phyloP scores from a whole-genome alignment of 306 rosid species.

The Arachis stenosperma region DNA sequence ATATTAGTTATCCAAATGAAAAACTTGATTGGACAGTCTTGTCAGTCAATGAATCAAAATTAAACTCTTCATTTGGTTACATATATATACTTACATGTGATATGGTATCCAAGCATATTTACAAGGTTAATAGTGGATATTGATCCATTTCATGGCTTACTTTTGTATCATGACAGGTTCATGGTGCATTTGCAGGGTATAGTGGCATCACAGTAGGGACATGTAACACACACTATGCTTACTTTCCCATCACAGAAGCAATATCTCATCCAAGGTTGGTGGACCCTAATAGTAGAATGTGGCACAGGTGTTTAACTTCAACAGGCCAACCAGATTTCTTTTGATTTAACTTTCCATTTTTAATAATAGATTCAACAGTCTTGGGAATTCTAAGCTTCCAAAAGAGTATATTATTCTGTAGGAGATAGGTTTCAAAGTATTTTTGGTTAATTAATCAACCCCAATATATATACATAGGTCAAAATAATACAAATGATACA shows the following conservation, averaged over 20 bases:
- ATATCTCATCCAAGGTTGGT: slow-evolving; percentile 77
- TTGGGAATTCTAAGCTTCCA: slow-evolving; percentile 42
- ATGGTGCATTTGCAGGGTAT: slow-evolving; percentile 95
- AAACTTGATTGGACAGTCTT: too few relatives aligned
- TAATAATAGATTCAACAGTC: slow-evolving; percentile 37
- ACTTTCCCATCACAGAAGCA: slow-evolving; percentile 92
- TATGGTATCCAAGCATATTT: too few relatives aligned
- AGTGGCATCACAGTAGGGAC: slow-evolving; percentile 91
- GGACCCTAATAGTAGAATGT: slow-evolving; percentile 91
- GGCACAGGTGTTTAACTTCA: slow-evolving; percentile 98
- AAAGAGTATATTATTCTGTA: slow-evolving; percentile 38
- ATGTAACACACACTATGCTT: slow-evolving; percentile 96
- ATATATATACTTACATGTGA: too few relatives aligned
- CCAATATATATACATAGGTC: slow-evolving; percentile 3
- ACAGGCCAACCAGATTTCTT: slow-evolving; percentile 96
- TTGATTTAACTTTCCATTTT: slow-evolving; percentile 35
- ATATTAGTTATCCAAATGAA: too few relatives aligned
- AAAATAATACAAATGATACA: slow-evolving; percentile 52
- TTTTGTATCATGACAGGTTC: slow-evolving; percentile 68
- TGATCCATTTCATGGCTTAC: slow-evolving; percentile 16
- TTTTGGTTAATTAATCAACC: slow-evolving; percentile 35
- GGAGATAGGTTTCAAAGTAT: slow-evolving; percentile 42
- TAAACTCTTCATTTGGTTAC: too few relatives aligned
- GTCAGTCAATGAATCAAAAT: too few relatives aligned
- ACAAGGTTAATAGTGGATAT: background rate